These are phyloP conservation scores for Sergeia podlipaevii DNA, from an alignment of 208 protist genomes.

Conservation along the genomic window DNA sequence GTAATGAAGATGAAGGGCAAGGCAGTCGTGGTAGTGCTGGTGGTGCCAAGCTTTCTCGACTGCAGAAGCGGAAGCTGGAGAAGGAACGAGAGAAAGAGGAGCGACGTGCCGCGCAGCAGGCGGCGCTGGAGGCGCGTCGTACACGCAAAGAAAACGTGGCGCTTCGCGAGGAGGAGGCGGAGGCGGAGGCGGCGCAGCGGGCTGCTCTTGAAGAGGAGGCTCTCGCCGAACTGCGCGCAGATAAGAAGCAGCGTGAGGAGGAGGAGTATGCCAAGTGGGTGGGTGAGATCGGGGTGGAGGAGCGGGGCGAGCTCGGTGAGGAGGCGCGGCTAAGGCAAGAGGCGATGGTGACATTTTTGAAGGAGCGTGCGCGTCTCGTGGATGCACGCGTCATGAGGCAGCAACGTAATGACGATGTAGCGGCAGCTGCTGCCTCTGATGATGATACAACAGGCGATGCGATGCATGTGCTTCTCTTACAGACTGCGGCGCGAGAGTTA, in stretches of 20 bases:
- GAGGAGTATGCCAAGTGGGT: constrained; percentile 72
- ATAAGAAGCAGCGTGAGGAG: constrained; percentile 42
- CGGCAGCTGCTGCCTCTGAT: not conserved
- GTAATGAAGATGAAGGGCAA: not conserved
- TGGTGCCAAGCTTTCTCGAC: constrained; percentile 28
- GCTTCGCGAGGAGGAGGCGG: constrained; percentile 15
- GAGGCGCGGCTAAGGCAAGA: constrained; percentile 31
- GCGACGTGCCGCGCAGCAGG: constrained; percentile 33
- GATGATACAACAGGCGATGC: not conserved
- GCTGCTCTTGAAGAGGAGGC: constrained; percentile 35
- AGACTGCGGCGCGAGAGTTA: constrained; percentile 43
- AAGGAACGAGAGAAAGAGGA: constrained; percentile 54
- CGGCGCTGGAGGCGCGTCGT: constrained; percentile 26
- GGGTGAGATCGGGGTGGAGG: constrained; percentile 55
- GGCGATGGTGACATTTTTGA: constrained; percentile 26
- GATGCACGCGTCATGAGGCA: not conserved
- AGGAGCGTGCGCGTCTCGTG: constrained; percentile 20
- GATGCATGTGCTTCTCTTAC: constrained; percentile 52
- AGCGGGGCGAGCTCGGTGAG: constrained; percentile 61
- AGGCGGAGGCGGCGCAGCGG: constrained; percentile 25
- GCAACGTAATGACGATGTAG: not conserved
- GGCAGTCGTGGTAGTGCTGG: constrained; percentile 6
- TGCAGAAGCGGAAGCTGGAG: constrained; percentile 57
- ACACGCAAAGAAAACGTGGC: constrained; percentile 6
- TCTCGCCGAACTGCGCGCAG: constrained; percentile 55